Evolutionary conservation across 306 rosid species (phyloP), one percentile per base, ranked within the genome.

Genomic region (Datisca glomerata): DNA sequence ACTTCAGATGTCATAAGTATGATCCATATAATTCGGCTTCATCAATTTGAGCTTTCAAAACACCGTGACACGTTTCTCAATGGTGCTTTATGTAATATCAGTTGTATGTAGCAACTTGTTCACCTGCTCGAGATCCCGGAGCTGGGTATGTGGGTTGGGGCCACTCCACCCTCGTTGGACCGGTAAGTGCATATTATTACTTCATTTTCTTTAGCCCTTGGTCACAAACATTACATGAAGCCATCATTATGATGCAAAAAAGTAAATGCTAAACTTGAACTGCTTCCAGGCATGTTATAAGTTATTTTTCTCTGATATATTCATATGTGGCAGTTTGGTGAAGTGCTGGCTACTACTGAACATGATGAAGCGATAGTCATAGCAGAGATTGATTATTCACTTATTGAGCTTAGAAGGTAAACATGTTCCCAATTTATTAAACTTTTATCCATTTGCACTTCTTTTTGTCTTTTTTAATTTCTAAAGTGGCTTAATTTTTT

Each of bases 101-200:
- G 72, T 28, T 59, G 2, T 66, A 41, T 35, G 63, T 66, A 5
- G 67, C 54, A 10, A 54, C 63, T 49, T 60, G 67, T 41, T 66
- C 67, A 18, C 63, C 72, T 13, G 36, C 67, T 12, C 51, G 64
- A 15, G 59, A 55, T 12, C 38, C 67, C 6, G 21, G 20, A 4
- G 29, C 55, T 19, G 11, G 35, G 16, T 55, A 66, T 17, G 13
- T 42, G 6, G 61, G 38, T 29, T 59, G 73, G 73, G 73, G 63
- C 4, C 73, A 60, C 29, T 66, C 73, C 4, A 66, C 55, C 3
- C 41, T 60, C 31, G 73, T 60, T 23, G 63, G 49, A 59, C 73
- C 63, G 48, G 73, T 60, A 64, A 19, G 3, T 5, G 11, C 15
- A 20, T 0, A 4, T 2, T 12, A 2, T 32, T 21, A 20, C 2